Evolutionary conservation across 148 eudicot species (phyloP), one percentile per base, ranked within the genome.

Genomic region (Vaccinium myrtillus): DNA sequence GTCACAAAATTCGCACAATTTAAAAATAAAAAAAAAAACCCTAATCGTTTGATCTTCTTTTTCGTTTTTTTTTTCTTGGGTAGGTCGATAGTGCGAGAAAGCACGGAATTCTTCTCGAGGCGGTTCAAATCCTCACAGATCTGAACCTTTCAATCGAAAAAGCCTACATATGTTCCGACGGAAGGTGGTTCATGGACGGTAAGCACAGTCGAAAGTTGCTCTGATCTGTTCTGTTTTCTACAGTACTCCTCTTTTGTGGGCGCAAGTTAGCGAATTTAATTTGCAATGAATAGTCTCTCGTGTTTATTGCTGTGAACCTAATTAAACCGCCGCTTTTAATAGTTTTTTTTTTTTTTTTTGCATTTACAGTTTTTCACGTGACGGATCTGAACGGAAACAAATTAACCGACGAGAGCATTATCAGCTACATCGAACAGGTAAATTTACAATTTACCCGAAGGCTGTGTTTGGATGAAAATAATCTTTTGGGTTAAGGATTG

Each of bases 141-240:
- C 94, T 93, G 82, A 93, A 96, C 83, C 93, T 96, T 54, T 93
- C 92, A 0, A 90, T 96, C 61, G 91, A 93, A 81, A 96, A 96
- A 75, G 99, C 95, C 61, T 94, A 96, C 88, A 86, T 96, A 56
- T 96, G 95, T 2, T 96, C 97, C 1, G 99, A 96, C 84, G 99
- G 99, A 63, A 88, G 94, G 69, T 96, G 99, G 99, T 94, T 92
- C 90, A 96, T 96, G 99, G 99, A 95, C 81, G 99, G 99, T 96
- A 76, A 87, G 92, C 80, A 39, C n/a, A n/a, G 27, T 36, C 4
- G 12, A 5, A 7, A 14, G 21, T 5, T 21, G 13, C 48, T 48
- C 36, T 14, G 30, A 2, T 75, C 39, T 0, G 0, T 2, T 2
- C 6, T 50, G 51, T 19, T 25, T 32, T 5, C 70, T 84, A 84